Evolutionary conservation across 1,139 yeast species (phyloP), one percentile per base, ranked within the genome.

Genomic region (Meyerozyma elateridarum): DNA sequence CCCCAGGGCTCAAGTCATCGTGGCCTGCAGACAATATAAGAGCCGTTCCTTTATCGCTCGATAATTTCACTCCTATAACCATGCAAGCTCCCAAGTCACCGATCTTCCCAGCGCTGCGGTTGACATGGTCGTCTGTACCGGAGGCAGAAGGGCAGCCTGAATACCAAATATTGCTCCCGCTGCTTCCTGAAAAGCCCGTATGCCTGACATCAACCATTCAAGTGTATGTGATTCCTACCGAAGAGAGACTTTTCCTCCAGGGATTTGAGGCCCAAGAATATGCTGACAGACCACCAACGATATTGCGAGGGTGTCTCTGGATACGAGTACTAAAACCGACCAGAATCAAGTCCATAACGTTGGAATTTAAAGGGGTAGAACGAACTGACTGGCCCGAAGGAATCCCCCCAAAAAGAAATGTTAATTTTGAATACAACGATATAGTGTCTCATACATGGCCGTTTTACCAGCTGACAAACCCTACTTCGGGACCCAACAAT

Each of bases 311-410:
- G 1, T 76, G 93, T 15, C 64, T 91, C 18, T 75, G 81, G 29
- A 46, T 91, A 6, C 66, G 89, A 28, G 73, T 88, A 5, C 52
- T 79, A 31, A 89, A 88, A 49, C 82, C 94, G 0, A 69, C 82
- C 22, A 87, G 81, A 54, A 65, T 91, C 42, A 87, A 84, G 54
- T 56, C 76, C 22, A 75, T 91, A n/a, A 55, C 65, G 3, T 61
- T 91, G 33, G 61, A 70, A 2, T 81, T 91, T 51, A 72, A 73
- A 40, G 98, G 97, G 2, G 54, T 60, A 2, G 76, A 85, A 28
- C 66, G 85, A 41, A 91, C 98, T 0, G 96, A 91, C 42, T 91
- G 98, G 97, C 98, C 97, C 3, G 98, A 93, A 49, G 98, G 96
- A 1, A 88, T 89, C 17, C 98, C 98, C 0, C 96, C 97, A 0